Base-by-base conservation (phyloP, 495 filamentous ascomycete genomes). In the Gamarada debralockiae region DNA sequence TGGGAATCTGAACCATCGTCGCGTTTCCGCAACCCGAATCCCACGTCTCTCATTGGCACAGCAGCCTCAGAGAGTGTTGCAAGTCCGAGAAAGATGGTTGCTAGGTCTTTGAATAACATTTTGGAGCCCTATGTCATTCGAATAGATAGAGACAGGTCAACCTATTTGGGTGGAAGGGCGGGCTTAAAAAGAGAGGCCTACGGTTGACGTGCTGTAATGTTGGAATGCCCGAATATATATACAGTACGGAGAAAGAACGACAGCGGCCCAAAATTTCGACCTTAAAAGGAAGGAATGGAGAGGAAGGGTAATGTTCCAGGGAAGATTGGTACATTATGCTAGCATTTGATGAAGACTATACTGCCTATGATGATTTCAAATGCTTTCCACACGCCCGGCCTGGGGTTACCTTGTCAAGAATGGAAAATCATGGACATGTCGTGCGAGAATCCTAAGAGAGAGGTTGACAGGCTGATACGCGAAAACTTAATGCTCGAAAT, bases 31-130 rank as follows among this genome's bases (percentile, higher is more conserved):
- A 20, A 49, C n/a, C 29, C 6, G 9, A 7, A 49, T 49, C 22
- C 33, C 3, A 38, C 15, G 2, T 22, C 46, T 20, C 33, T 18
- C 9, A 38, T 38, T 7, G 5, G 18, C 17, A 20, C 29, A 37
- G 46, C 46, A 12, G 47, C 47, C 12, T 31, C 34, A 10, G 47
- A 39, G 31, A 50, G 34, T 4, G 47, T 15, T 21, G 33, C 33
- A 2, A 33, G 9, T 12, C 31, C 31, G 9, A 50, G 23, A 13
- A 50, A n/a, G 4, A 31, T 31, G 5, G 34, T 22, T 38, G 47
- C n/a, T 8, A 34, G 31, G 8, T 34, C n/a, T 34, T 34, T 8
- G n/a, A 34, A 34, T n/a, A 34, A 34, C 31, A 34, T 34, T 34
- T 34, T 34, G 31, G 31, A 34, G 8, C 31, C 31, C 31, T 8